Percentiles rank a stretch among this genome's conserved stretches.
Evolutionary conservation across 495 filamentous ascomycete genomes (phyloP).

Genomic region (Letharia lupina): DNA sequence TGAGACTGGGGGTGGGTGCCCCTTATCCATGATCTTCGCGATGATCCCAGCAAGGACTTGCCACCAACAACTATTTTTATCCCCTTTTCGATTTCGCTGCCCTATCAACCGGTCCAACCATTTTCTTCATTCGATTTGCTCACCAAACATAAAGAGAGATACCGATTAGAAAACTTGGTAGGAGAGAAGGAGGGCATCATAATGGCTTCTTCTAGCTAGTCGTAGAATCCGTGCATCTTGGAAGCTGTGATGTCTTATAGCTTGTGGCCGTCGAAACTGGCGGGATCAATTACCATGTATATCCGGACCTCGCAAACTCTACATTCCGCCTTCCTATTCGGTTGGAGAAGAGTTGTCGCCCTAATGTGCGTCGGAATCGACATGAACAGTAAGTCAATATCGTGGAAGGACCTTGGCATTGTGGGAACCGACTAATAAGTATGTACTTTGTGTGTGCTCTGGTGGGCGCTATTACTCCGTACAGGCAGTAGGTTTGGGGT

Average conservation of each 20-base stretch:
- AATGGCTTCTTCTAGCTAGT: neutral
- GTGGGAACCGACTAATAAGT: no score
- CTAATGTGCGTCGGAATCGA: no score
- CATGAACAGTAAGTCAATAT: no score
- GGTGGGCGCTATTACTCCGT: no score
- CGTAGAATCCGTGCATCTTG: neutral
- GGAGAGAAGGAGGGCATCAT: neutral
- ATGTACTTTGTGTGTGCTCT: no score
- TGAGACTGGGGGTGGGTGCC: neutral
- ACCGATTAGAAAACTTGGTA: neutral
- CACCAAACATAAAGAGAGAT: neutral
- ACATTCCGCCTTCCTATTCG: no score
- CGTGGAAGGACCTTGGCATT: neutral
- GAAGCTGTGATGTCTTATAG: neutral
- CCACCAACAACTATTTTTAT: constrained; percentile 20
- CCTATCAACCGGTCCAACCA: neutral
- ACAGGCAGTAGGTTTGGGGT: neutral
- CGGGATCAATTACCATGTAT: neutral
- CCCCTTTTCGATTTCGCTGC: neutral
- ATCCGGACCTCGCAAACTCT: neutral
- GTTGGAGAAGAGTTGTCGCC: no score
- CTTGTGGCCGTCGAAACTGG: neutral
- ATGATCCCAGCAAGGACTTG: neutral
- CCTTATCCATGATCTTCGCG: neutral
- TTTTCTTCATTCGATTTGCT: neutral